These are phyloP conservation scores for Lactifluus volemus DNA, from an alignment of 768 basidiomycete genomes.

Conservation along the genomic window DNA sequence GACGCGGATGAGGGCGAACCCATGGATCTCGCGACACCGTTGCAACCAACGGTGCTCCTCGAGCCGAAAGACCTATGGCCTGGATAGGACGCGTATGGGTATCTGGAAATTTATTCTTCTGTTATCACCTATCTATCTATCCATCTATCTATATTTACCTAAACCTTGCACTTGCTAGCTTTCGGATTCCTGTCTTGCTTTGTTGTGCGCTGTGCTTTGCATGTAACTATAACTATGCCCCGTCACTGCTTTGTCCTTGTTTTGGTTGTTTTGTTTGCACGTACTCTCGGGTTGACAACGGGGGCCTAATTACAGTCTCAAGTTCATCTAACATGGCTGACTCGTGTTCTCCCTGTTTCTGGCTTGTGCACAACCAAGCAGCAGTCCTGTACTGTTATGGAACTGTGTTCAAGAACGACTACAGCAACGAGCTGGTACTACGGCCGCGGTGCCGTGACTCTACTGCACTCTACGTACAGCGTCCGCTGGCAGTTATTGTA, in stretches of 20 bases:
- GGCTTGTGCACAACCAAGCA: no score
- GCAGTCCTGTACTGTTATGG: no score
- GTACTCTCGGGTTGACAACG: background rate
- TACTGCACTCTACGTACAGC: no score
- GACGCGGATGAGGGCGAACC: slow-evolving; percentile 10
- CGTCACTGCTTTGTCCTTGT: background rate
- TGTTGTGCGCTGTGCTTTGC: background rate
- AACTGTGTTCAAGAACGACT: no score
- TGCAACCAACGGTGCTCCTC: slow-evolving; percentile 15
- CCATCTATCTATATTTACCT: background rate
- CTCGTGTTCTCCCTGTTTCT: no score
- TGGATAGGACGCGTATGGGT: background rate
- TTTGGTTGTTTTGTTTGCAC: background rate
- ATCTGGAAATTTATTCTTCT: background rate
- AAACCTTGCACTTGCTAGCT: background rate
- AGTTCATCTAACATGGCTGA: no score
- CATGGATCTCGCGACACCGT: slow-evolving; percentile 20
- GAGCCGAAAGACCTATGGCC: slow-evolving; percentile 2
- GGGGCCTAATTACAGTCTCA: no score
- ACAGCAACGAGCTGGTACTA: no score
- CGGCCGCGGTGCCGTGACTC: no score
- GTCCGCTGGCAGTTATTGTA: no score
- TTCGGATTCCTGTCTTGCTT: background rate
- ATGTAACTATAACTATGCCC: slow-evolving; percentile 7
- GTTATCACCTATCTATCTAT: background rate